Conservation (phyloP, 441 rosid species). For the Cnidoscolus chayamansa region DNA sequence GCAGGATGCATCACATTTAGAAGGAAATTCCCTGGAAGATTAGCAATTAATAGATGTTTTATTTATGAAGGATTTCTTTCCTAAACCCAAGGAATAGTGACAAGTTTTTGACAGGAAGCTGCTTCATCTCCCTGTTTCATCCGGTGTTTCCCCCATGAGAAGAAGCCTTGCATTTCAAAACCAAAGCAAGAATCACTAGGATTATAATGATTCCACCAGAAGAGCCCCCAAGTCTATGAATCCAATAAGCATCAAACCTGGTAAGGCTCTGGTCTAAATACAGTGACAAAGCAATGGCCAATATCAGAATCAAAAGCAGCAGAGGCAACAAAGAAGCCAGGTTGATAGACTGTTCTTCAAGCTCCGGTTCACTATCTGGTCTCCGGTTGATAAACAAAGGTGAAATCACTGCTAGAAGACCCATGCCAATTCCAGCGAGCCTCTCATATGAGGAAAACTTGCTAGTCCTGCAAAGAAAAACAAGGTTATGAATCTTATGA, state of each 20-base stretch:
- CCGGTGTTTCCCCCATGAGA: conserved; percentile 15
- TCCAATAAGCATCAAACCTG: conserved; percentile 77
- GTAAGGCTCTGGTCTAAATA: conserved; percentile 55
- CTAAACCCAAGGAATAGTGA: background rate
- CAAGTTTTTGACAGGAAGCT: background rate
- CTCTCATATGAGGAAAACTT: conserved; percentile 45
- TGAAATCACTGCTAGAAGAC: conserved; percentile 57
- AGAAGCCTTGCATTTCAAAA: conserved; percentile 57
- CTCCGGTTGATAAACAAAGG: conserved; percentile 61
- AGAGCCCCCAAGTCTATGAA: conserved; percentile 85
- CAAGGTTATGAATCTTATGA: background rate
- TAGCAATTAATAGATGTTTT: background rate
- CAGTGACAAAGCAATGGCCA: conserved; percentile 51
- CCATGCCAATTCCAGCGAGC: conserved; percentile 57
- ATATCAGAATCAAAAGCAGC: conserved; percentile 51
- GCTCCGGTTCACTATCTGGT: conserved; percentile 38
- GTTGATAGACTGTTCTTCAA: conserved; percentile 42
- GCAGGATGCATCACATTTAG: too few species aligned
- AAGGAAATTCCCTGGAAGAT: too few species aligned
- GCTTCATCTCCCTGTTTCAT: background rate
- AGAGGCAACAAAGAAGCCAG: conserved; percentile 45
- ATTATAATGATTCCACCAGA: conserved; percentile 61
- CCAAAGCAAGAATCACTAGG: conserved; percentile 59
- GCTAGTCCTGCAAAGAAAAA: conserved; percentile 23
- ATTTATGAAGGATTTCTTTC: background rate